Evolutionary conservation across 2,329 filamentous ascomycete genomes (phyloP), one percentile per base, ranked within the genome.

Genomic region (Onygenales sp.): DNA sequence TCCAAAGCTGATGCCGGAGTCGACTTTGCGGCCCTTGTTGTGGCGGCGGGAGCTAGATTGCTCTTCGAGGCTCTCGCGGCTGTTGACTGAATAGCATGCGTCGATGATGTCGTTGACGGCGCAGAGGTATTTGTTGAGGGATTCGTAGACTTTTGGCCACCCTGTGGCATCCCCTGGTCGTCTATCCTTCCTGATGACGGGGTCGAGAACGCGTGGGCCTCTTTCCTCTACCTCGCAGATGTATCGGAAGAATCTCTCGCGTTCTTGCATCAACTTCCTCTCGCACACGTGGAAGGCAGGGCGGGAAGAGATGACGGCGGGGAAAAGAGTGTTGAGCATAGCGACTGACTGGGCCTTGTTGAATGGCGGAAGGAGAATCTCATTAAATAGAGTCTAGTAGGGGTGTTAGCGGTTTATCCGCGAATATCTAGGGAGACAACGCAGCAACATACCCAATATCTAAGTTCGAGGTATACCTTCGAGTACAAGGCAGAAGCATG

Each of bases 301-400:
- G 43, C 72, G 71, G 45, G 68, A 67, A 10, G 67, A 65, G 43
- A 73, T 71, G 42, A 77, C 72, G 2, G 83, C 81, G 6, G 83
- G 83, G 57, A 84, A 81, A 33, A 86, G 71, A 8, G 82, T 85
- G 67, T 86, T 86, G 49, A 86, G 77, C 77, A 86, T 82, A 51
- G 81, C 83, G 57, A 84, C 74, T 62, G 82, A 84, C 63, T 84
- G 85, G 61, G 78, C 74, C 65, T 83, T 84, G 70, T 81, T 81
- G 67, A 82, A 83, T 0, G 81, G 81, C 34, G 76, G 70, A 33
- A 83, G 70, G 31, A 80, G 77, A 60, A 86, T 75, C 60, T 85
- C 82, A 60, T 85, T 84, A 66, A 85, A 78, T 62, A 86, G 68
- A 54, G 81, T 79, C 79, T 82, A 54, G 27, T 32, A 42, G 33